phyloP scores from a whole-genome alignment of 1,284 basidiomycete species.

The Meira miltonrushii region DNA sequence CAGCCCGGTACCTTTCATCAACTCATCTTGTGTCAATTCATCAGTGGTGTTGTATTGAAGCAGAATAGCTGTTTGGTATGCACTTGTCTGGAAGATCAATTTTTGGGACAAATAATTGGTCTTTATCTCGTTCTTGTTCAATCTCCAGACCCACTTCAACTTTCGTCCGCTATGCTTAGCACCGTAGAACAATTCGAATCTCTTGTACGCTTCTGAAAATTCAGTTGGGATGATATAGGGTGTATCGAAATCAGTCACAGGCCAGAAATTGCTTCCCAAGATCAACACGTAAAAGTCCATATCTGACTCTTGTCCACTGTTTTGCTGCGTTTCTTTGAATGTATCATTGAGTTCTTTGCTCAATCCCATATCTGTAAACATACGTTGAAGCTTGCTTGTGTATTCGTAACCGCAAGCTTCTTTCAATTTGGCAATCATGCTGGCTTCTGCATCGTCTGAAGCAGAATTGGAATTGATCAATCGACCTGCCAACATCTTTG shows the following conservation, averaged over 20 bases:
- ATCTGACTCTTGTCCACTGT: slow-evolving; percentile 55
- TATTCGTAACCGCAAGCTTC: slow-evolving; percentile 98
- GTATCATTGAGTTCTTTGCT: slow-evolving; percentile 93
- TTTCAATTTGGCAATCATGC: slow-evolving; percentile 98
- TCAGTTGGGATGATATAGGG: slow-evolving; percentile 86
- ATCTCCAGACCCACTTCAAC: slow-evolving; percentile 95
- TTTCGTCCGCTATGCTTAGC: slow-evolving; percentile 91
- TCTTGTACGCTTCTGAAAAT: slow-evolving; percentile 78
- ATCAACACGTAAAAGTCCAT: slow-evolving; percentile 86
- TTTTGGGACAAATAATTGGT: slow-evolving; percentile 89
- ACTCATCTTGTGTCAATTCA: slow-evolving; percentile 72
- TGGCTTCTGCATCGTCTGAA: slow-evolving; percentile 92
- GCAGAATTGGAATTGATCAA: slow-evolving; percentile 87
- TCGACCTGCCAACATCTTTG: slow-evolving; percentile 89
- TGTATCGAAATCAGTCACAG: slow-evolving; percentile 72
- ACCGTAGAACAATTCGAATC: slow-evolving; percentile 89
- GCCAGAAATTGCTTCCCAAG: slow-evolving; percentile 94
- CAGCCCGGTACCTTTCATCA: slow-evolving; percentile 76
- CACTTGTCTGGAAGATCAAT: slow-evolving; percentile 90
- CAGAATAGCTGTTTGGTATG: slow-evolving; percentile 91
- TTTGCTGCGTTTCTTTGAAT: slow-evolving; percentile 89
- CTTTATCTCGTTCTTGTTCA: slow-evolving; percentile 89
- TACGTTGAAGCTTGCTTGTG: slow-evolving; percentile 92
- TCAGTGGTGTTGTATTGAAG: slow-evolving; percentile 86
- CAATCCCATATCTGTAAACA: slow-evolving; percentile 97